A percentile compares a stretch with the other conserved stretches of the same genome.
Evolutionary conservation across 768 basidiomycete genomes (phyloP).

Genomic region (Coprinopsis strossmayeri): DNA sequence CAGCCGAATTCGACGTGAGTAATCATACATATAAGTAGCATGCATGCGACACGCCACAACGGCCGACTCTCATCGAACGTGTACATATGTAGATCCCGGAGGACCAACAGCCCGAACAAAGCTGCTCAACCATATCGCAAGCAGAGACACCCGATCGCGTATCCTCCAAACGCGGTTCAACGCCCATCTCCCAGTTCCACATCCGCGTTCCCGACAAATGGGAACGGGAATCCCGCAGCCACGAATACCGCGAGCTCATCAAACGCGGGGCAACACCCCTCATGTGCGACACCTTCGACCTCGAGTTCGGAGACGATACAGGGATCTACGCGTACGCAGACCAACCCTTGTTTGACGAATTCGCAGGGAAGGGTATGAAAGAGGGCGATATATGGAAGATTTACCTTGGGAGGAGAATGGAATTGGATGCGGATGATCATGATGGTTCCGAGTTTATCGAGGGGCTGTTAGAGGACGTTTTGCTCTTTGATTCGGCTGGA

Average conservation of each 20-base stretch:
- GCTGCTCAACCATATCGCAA: slow-evolving; percentile 13
- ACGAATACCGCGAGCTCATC: slow-evolving; percentile 24
- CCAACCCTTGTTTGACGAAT: slow-evolving; percentile 23
- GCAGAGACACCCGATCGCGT: slow-evolving; percentile 20
- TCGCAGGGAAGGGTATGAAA: slow-evolving; percentile 26
- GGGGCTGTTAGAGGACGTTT: slow-evolving; percentile 25
- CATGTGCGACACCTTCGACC: slow-evolving; percentile 32
- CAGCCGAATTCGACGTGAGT: slow-evolving; percentile 13
- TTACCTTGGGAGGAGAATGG: slow-evolving; percentile 28
- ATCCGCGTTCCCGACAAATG: slow-evolving; percentile 7
- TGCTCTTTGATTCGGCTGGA: slow-evolving; percentile 17
- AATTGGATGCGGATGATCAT: slow-evolving; percentile 26
- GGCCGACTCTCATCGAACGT: not conserved
- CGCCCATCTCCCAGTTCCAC: slow-evolving; percentile 19
- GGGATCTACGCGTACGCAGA: slow-evolving; percentile 33
- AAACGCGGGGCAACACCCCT: slow-evolving; percentile 26
- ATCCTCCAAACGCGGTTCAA: slow-evolving; percentile 21
- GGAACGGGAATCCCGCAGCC: slow-evolving; percentile 4
- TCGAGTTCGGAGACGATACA: slow-evolving; percentile 19
- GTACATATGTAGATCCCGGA: not conserved
- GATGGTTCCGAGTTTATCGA: slow-evolving; percentile 30
- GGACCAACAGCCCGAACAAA: not conserved
- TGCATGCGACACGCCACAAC: not conserved
- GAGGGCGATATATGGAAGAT: slow-evolving; percentile 32
- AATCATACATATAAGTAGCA: no score